Conservation (phyloP, 177 flowering plant genomes). For the Vitis hybrid region DNA sequence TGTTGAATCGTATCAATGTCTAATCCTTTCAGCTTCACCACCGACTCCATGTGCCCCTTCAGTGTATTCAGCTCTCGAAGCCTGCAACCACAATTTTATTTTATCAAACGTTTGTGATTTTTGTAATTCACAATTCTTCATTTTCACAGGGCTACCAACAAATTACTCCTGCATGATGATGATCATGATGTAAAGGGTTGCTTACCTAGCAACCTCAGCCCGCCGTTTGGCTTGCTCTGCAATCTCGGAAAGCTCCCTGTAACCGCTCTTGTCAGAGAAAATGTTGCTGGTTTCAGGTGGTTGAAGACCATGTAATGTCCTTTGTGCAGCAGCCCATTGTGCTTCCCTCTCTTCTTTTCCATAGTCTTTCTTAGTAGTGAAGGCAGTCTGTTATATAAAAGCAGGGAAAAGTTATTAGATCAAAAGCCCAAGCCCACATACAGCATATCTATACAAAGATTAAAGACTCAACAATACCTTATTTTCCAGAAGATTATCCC, state of each 20-base stretch:
- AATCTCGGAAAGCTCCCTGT: slow-evolving; percentile 91
- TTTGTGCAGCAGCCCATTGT: slow-evolving; percentile 92
- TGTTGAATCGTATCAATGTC: slow-evolving; percentile 36
- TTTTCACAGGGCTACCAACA: no score
- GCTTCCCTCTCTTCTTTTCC: slow-evolving; percentile 95
- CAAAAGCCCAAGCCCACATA: background rate
- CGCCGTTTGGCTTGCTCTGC: slow-evolving; percentile 97
- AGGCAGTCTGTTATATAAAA: slow-evolving; percentile 63
- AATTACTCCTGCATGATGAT: no score
- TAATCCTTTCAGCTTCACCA: slow-evolving; percentile 40
- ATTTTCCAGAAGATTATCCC: slow-evolving; percentile 77
- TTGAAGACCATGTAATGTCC: slow-evolving; percentile 91
- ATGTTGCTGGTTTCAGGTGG: slow-evolving; percentile 56
- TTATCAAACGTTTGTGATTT: no score
- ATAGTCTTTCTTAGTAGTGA: slow-evolving; percentile 85
- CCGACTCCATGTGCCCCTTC: slow-evolving; percentile 40
- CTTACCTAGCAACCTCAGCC: slow-evolving; percentile 92
- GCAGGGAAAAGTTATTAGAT: background rate
- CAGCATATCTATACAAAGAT: background rate
- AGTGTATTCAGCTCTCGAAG: slow-evolving; percentile 35
- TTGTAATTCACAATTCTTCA: no score
- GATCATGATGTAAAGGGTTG: no score
- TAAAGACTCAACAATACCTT: slow-evolving; percentile 40
- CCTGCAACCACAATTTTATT: slow-evolving; percentile 23
- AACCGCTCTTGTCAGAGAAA: slow-evolving; percentile 68